Base-by-base conservation (phyloP, 2,329 filamentous ascomycete species). In the Botrytis deweyae region DNA sequence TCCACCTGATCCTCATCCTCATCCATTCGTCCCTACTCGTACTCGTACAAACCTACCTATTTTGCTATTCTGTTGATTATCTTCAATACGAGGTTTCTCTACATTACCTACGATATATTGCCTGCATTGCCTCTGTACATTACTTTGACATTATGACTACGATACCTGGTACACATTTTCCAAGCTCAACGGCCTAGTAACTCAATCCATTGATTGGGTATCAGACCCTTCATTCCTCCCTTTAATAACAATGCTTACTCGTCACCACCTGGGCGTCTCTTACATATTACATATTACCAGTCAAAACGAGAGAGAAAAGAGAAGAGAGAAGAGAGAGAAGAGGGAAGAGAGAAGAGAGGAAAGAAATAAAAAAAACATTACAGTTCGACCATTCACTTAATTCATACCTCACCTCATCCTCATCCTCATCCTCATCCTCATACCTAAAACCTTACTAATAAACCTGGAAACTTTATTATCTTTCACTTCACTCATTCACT, bases 171-270 rank as follows among this genome's bases (percentile, higher is more conserved):
- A 38, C 33, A 18, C 59, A 40, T 62, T 61, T 62, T 38, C 49
- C 33, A 62, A 40, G 59, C 59, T 62, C 33, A 8, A 62, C 38
- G 59, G 59, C 36, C 49, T n/a, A 14, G 4, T 25, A 14, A n/a
- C 59, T 16, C 2, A 40, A 62, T 62, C 5, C 59, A 40, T 63
- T 52, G 49, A n/a, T 52, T 42, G 62, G 62, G 62, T 29, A 44
- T 64, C 62, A 20, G 38, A 64, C 62, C 62, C 62, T 64, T 64
- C 62, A 64, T 64, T 64, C 62, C 38, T 64, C 62, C 62, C 62
- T 40, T 29, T 44, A 64, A 64, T 40, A 64, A 29, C 38, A 42
- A 64, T 29, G 42, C 38, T 38, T 64, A 64, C 14, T 64, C 62
- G 25, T 29, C 62, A 64, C 62, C 25, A 55, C 25, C 25, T 29